Evolutionary conservation across 179 eudicot genomes (phyloP), one percentile per base, ranked within the genome.

Genomic region (Nepenthes alata): DNA sequence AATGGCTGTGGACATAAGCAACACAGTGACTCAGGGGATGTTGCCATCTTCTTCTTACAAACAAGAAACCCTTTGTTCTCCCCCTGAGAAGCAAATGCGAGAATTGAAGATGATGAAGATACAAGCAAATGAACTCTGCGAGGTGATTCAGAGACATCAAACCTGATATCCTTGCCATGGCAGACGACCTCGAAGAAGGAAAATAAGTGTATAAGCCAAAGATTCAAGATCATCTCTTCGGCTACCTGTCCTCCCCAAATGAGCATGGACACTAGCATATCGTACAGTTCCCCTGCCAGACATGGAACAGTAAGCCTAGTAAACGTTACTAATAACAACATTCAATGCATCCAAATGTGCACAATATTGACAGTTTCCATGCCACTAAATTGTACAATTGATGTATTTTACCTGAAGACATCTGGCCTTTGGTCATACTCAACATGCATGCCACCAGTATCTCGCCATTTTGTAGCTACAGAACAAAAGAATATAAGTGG

Each of bases 261-360:
- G 89, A 45, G 86, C 89, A 77, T 84, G 86, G 5, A 79, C 89
- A 64, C 89, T 84, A 11, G 89, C 89, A 71, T 84, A 84, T 41
- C 84, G 77, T 45, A 84, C 77, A 2, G 89, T 84, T 36, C 89
- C 89, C 73, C 89, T 84, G 68, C 49, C 51, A 57, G 34, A 58
- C 15, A 52, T 7, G 50, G 12, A 13, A 50, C 4, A 50, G 2
- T 5, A 52, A 52, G n/a, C 15, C 11, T 3, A 49, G n/a, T 49
- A 49, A 3, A 13, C 11, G 25, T 1, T 41, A 41, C 55, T 11
- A 6, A 16, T 4, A 52, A 16, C 4, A 52, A 4, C 7, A 52
- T 2, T 6, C 11, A 41, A 39, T 54, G 55, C 11, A 55, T 3
- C 14, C 5, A 47, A 15, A 50, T 12, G 10, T 44, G 13, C 1